Conservation (phyloP, 2,329 filamentous ascomycete species). For the Thermochaetoides dissita region DNA sequence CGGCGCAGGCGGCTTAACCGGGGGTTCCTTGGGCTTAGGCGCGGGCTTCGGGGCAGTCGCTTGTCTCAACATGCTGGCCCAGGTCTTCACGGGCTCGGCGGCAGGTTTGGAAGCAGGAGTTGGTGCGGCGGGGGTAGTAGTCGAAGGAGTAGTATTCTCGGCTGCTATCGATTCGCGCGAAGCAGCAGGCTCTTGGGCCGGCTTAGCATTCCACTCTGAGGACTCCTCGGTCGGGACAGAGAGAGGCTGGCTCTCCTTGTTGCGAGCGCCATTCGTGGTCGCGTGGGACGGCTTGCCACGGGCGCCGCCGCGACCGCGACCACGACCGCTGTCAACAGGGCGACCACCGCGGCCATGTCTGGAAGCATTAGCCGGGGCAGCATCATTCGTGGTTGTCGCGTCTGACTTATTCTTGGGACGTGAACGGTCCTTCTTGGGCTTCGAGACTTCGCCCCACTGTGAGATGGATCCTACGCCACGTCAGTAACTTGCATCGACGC, state of each 20-base stretch:
- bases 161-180: constrained; percentile 29
- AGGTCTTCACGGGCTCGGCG: constrained; percentile 36
- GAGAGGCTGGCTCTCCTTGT: constrained; percentile 39
- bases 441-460: constrained; percentile 74
- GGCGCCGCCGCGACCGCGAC: constrained; percentile 43
- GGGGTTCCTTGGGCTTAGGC: constrained; percentile 38
- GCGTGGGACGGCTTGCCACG: constrained; percentile 49
- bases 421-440: constrained; percentile 60
- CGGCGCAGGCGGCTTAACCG: constrained; percentile 25
- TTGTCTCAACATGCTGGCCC: constrained; percentile 62
- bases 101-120: constrained; percentile 22
- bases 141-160: constrained; percentile 22
- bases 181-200: constrained; percentile 27
- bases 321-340: constrained; percentile 48
- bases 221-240: constrained; percentile 61
- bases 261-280: constrained; percentile 47
- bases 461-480: constrained; percentile 52
- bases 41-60: constrained; percentile 43
- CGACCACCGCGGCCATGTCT: constrained; percentile 47
- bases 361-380: constrained; percentile 28
- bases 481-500: not conserved
- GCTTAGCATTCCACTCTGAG: constrained; percentile 41
- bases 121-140: constrained; percentile 18
- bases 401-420: constrained; percentile 60
- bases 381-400: constrained; percentile 35